phyloP scores from a whole-genome alignment of 352 stramenopile genomes.

The Globisporangium cystogenes region DNA sequence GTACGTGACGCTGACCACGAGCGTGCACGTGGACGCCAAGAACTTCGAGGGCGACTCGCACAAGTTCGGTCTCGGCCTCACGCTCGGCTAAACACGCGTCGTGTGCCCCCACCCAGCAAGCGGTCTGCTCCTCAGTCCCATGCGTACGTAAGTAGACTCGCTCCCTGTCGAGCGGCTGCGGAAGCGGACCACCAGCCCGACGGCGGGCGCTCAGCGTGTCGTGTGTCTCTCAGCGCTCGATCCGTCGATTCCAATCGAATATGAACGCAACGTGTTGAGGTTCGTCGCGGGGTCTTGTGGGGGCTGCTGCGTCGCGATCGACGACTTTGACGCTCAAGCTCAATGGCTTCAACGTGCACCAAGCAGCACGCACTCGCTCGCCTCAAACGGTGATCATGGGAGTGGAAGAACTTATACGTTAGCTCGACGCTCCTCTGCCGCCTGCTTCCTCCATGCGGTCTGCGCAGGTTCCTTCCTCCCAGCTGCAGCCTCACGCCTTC shows the following conservation, averaged over 20 bases:
- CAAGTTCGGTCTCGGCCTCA: constrained; percentile 89
- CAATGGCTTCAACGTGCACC: too few species aligned
- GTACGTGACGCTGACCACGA: constrained; percentile 79
- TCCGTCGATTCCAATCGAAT: constrained; percentile 4
- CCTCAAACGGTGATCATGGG: too few species aligned
- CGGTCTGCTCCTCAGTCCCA: too few species aligned
- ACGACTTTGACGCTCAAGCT: too few species aligned
- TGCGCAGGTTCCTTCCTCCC: too few species aligned
- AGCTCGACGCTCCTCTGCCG: too few species aligned
- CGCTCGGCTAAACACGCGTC: constrained; percentile 81
- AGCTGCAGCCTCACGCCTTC: constrained; percentile 35
- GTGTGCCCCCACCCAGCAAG: too few species aligned
- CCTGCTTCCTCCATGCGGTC: too few species aligned
- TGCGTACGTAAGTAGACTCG: constrained; percentile 9
- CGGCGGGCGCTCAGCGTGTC: neutral
- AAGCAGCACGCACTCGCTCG: too few species aligned
- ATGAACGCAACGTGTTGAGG: constrained; percentile 6
- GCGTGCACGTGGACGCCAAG: constrained; percentile 86
- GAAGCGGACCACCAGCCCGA: neutral
- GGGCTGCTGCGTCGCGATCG: too few species aligned
- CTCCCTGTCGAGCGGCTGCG: neutral
- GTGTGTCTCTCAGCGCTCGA: constrained; percentile 3
- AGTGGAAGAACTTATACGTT: neutral
- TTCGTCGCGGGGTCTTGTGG: neutral
- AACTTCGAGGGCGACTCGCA: constrained; percentile 89